Evolutionary conservation across 2,329 filamentous ascomycete species (phyloP).

Genomic region (Aaosphaeria pasadenensis): DNA sequence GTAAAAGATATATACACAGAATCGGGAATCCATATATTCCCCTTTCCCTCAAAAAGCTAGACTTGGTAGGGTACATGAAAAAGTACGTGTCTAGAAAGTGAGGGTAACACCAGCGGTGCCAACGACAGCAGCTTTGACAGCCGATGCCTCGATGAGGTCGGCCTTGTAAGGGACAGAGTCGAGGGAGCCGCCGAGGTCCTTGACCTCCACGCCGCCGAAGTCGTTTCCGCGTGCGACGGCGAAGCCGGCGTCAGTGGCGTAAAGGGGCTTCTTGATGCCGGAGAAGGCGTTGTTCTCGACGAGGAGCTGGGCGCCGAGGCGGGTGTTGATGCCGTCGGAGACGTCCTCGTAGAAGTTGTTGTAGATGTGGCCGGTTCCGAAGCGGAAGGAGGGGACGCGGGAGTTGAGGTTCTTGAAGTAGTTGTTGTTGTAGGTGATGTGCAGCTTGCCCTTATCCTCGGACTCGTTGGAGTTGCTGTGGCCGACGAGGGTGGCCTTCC

Average conservation of each 20-base stretch:
- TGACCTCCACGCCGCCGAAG: constrained; percentile 33
- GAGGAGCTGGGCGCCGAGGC: constrained; percentile 42
- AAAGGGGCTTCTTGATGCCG: constrained; percentile 31
- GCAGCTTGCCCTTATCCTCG: constrained; percentile 61
- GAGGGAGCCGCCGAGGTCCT: constrained; percentile 31
- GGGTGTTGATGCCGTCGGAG: constrained; percentile 41
- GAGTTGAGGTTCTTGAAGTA: constrained; percentile 64
- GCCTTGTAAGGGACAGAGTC: constrained; percentile 32
- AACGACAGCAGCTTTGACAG: constrained; percentile 39
- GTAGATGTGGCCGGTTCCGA: constrained; percentile 63
- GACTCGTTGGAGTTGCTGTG: constrained; percentile 58
- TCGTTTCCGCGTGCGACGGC: constrained; percentile 39
- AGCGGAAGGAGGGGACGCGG: constrained; percentile 61
- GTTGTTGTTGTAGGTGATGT: constrained; percentile 66
- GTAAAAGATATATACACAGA: too few species aligned
- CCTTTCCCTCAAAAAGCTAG: too few species aligned
- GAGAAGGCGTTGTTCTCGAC: constrained; percentile 42
- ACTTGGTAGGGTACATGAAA: too few species aligned
- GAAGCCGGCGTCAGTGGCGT: constrained; percentile 31
- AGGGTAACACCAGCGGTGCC: constrained; percentile 40
- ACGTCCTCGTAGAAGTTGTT: constrained; percentile 48
- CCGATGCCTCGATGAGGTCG: constrained; percentile 27
- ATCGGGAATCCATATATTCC: too few species aligned
- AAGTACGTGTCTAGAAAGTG: constrained; percentile 20
- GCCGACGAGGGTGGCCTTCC: constrained; percentile 56